Base-by-base conservation (phyloP, 495 filamentous ascomycete species). In the Haplographium delicatum region DNA sequence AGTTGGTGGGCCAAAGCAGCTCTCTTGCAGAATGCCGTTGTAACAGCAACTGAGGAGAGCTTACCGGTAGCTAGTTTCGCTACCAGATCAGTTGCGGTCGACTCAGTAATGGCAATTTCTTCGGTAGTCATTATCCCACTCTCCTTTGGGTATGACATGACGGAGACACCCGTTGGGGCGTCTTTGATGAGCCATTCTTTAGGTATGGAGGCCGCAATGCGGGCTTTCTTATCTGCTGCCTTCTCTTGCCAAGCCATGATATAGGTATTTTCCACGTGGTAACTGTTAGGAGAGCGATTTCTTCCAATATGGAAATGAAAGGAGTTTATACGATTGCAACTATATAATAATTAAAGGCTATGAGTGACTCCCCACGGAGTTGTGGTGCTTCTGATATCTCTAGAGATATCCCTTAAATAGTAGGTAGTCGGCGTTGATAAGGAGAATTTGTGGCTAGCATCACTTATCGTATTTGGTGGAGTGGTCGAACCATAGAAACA, bases 1-100 rank as follows among this genome's bases (percentile, higher is more conserved):
- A 83, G 53, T 58, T 84, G 81, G 16, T 84, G 80, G 10, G 81
- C 72, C 19, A 84, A 65, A 0, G 78, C 74, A 4, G 81, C 79
- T 58, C 73, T 67, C 66, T 80, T 64, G 44, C 63, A 68, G 39
- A 68, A 71, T 0, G 70, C 68, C 0, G 54, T 66, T 4, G 65
- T 63, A 15, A 83, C 72, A 3, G 68, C 67, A 9, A 70, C 45
- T n/a, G 72, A 67, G 4, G 63, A 72, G 16, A 75, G 43, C 16
- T 68, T 57, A 8, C 64, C 58, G 10, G 40, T 11, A 8, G 40
- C 53, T 19, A 72, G 53, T 10, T 51, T 54, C 3, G 52, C 44
- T 6, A 61, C 54, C 16, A 61, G 33, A 39, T 54, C 54, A 0
- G 39, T 37, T 5, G 58, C 58, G 19, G 39, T 76, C 0, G 71